These are phyloP conservation scores for Oenanthe sinensis DNA, from an alignment of 129 eudicot species.

Conservation along the genomic window DNA sequence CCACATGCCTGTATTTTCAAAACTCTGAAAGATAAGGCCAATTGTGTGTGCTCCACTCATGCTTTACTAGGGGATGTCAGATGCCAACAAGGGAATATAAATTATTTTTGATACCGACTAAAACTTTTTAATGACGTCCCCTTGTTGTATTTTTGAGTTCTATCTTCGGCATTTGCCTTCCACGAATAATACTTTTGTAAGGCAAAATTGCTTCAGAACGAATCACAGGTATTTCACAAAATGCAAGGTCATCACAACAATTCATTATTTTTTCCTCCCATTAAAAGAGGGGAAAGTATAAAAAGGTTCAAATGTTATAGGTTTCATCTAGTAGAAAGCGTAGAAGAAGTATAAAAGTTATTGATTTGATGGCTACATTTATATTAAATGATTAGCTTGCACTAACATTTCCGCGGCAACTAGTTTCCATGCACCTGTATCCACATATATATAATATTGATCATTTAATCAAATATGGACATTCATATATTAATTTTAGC, in stretches of 20 bases:
- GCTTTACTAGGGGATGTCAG: background rate
- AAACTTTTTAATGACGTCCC: no score
- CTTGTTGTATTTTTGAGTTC: background rate
- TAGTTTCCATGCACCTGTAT: background rate
- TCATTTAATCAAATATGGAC: background rate
- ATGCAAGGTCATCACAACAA: background rate
- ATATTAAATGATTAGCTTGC: background rate
- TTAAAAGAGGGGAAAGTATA: background rate
- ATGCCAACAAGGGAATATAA: background rate
- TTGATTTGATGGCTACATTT: background rate
- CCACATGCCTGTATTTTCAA: background rate
- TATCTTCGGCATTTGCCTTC: background rate
- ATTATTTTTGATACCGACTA: no score
- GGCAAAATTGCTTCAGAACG: background rate
- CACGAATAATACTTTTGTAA: background rate
- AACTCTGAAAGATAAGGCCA: background rate
- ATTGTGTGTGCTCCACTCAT: background rate
- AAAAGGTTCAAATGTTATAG: background rate
- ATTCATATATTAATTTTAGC: background rate
- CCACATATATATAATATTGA: background rate
- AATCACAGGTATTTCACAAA: background rate
- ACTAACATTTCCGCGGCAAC: background rate
- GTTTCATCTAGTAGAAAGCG: background rate
- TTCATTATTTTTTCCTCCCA: background rate
- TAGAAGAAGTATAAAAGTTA: background rate